Evolutionary conservation across 176 grass and related monocot genomes (phyloP).

Genomic region (Rhynchospora breviuscula): DNA sequence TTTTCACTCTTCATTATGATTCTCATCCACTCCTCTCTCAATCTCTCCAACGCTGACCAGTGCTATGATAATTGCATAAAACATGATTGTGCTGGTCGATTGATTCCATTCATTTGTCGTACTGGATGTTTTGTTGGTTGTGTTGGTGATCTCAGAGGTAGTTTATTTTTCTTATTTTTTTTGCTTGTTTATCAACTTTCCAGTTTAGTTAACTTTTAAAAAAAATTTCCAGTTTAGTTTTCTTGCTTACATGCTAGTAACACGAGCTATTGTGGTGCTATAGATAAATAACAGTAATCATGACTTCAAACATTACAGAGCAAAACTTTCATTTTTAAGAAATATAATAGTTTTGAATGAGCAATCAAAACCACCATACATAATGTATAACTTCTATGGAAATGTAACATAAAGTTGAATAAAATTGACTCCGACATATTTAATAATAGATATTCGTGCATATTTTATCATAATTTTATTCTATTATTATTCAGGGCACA

Average conservation of each 20-base stretch:
- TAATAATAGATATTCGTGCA: neutral
- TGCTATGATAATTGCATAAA: slow-evolving; percentile 16
- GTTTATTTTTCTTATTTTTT: neutral
- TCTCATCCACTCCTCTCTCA: neutral
- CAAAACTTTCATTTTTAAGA: neutral
- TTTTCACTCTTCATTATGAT: neutral
- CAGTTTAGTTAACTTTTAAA: neutral
- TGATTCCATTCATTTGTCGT: slow-evolving; percentile 9
- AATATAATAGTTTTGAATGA: neutral
- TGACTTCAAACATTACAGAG: neutral
- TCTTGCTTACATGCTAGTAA: neutral
- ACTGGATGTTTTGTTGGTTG: slow-evolving; percentile 18
- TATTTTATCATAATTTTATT: neutral
- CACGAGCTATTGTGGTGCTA: neutral
- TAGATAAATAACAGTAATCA: neutral
- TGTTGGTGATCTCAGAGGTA: slow-evolving; percentile 23
- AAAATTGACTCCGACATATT: neutral
- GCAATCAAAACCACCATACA: neutral
- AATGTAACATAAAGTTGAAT: neutral
- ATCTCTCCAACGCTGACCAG: neutral
- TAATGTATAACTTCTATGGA: neutral
- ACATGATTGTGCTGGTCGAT: neutral
- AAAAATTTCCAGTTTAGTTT: neutral
- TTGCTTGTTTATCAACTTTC: neutral
- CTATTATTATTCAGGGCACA: slow-evolving; percentile 1